phyloP scores from a whole-genome alignment of 148 eudicot species.

The Silene conica region DNA sequence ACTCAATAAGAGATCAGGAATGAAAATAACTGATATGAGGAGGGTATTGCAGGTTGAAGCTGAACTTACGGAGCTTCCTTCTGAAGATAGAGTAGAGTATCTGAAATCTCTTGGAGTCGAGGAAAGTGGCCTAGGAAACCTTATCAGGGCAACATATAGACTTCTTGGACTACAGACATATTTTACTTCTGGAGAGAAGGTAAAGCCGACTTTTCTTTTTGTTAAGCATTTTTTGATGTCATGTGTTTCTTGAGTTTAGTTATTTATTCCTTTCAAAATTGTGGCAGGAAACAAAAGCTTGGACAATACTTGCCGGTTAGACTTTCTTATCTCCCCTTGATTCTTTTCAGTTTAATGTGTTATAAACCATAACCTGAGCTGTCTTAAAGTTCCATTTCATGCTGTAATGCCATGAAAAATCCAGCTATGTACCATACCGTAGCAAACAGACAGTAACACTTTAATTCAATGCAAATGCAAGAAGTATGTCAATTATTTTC shows the following conservation, averaged over 20 bases:
- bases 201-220: slow-evolving; percentile 22
- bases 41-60: slow-evolving; percentile 73
- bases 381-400: neutral
- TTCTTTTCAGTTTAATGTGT: neutral
- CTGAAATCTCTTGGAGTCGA: slow-evolving; percentile 79
- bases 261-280: neutral
- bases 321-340: slow-evolving; percentile 3
- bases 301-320: slow-evolving; percentile 93
- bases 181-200: slow-evolving; percentile 99
- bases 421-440: slow-evolving; percentile 5
- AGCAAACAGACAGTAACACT: neutral
- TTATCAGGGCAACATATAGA: slow-evolving; percentile 78
- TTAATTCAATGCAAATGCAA: neutral
- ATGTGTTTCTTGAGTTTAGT: slow-evolving; percentile 1
- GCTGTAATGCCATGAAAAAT: neutral
- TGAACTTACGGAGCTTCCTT: slow-evolving; percentile 86
- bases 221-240: neutral
- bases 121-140: slow-evolving; percentile 97
- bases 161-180: slow-evolving; percentile 92
- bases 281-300: slow-evolving; percentile 91
- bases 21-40: slow-evolving; percentile 4
- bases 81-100: slow-evolving; percentile 85
- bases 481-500: neutral
- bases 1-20: neutral
- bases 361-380: neutral